Percentiles rank a stretch among this genome's conserved stretches.
These are phyloP conservation scores for Umbelopsis ramanniana DNA, from an alignment of 192 early-diverging fungal genomes.

Conservation along the genomic window DNA sequence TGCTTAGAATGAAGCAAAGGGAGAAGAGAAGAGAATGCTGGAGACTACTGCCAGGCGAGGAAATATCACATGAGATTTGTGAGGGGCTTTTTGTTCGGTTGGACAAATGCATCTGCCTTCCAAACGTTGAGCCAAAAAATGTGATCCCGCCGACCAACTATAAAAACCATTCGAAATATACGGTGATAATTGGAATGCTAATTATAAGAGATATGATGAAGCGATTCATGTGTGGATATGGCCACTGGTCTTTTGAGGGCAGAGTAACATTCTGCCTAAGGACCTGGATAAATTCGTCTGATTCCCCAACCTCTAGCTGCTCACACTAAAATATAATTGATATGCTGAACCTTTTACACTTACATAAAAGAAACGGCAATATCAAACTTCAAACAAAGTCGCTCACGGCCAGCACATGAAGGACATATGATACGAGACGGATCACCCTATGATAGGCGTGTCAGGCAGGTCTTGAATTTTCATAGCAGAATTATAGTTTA, in stretches of 20 bases:
- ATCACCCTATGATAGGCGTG: background rate
- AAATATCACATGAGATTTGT: conserved; percentile 15
- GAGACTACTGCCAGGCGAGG: too few species aligned
- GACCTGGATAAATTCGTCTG: too few species aligned
- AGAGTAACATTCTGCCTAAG: too few species aligned
- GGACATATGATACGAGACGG: background rate
- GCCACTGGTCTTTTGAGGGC: too few species aligned
- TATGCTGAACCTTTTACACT: too few species aligned
- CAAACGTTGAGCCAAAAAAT: background rate
- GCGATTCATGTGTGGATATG: too few species aligned
- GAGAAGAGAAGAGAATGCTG: background rate
- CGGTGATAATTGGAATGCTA: too few species aligned
- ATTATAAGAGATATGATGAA: too few species aligned
- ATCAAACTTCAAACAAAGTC: background rate
- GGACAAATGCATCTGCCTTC: conserved; percentile 14
- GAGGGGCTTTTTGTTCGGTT: conserved; percentile 3
- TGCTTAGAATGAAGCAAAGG: background rate
- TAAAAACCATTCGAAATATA: too few species aligned
- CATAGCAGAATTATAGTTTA: background rate
- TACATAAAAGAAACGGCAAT: too few species aligned
- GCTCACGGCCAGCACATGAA: background rate
- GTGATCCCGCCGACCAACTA: background rate
- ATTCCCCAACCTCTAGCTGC: too few species aligned
- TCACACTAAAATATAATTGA: too few species aligned
- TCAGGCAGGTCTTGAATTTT: conserved; percentile 10